Percentiles rank a stretch among this genome's conserved stretches.
phyloP scores from a whole-genome alignment of 345 rosid species.

The Hibiscus mutabilis region DNA sequence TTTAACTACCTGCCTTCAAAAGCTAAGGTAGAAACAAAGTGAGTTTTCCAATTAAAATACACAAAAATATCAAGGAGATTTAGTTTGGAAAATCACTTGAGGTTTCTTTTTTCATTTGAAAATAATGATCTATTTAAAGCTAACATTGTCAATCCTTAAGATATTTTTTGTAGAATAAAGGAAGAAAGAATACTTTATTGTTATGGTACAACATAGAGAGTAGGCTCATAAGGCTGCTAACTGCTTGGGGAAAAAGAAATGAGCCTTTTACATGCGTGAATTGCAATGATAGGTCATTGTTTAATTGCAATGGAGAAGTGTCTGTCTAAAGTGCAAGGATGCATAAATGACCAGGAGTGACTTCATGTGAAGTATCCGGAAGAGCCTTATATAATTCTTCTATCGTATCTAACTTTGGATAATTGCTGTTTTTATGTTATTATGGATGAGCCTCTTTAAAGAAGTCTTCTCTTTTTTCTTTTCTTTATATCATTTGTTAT shows the following conservation, averaged over 20 bases:
- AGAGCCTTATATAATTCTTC: neutral
- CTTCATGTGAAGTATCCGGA: neutral
- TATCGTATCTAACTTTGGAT: neutral
- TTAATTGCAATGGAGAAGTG: neutral
- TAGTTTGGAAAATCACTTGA: neutral
- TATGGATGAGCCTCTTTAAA: neutral
- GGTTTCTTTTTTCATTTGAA: neutral
- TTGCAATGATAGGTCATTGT: neutral
- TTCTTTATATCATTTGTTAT: neutral
- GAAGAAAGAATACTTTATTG: neutral
- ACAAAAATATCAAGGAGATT: neutral
- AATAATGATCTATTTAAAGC: neutral
- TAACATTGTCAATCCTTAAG: neutral
- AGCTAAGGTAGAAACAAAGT: neutral
- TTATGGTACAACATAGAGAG: neutral
- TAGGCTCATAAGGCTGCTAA: neutral
- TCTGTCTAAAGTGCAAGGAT: neutral
- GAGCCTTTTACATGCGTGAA: neutral
- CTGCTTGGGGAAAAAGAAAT: constrained; percentile 1
- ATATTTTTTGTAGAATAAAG: neutral
- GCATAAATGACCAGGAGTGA: neutral
- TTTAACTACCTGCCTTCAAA: neutral
- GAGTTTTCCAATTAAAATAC: neutral
- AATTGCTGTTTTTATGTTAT: neutral
- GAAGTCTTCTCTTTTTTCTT: neutral